Conservation (phyloP, 2,329 filamentous ascomycete genomes). For the Exserohilum rostratum region DNA sequence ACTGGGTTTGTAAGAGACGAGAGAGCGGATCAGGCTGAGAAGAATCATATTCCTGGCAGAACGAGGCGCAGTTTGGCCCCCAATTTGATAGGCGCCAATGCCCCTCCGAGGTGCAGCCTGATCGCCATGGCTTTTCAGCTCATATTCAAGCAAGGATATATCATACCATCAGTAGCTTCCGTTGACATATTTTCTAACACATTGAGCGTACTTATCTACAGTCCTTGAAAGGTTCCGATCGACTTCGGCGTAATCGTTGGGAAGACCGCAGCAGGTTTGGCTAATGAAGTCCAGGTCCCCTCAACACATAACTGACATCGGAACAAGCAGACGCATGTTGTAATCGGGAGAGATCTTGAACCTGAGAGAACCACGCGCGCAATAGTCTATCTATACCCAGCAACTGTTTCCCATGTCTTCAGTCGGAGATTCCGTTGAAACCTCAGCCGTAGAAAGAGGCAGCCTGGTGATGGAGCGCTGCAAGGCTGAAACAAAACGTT, state of each 20-base stretch:
- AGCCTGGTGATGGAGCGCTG: neutral
- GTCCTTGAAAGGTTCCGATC: neutral
- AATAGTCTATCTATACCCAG: neutral
- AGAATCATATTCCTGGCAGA: neutral
- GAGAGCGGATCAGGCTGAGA: neutral
- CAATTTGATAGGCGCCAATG: neutral
- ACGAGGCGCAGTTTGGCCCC: neutral
- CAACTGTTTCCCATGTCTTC: neutral
- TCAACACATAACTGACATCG: neutral
- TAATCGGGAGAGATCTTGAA: neutral
- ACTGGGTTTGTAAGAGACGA: neutral
- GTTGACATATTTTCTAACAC: neutral
- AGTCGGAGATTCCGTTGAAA: neutral
- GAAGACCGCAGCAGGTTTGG: neutral
- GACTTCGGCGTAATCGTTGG: neutral
- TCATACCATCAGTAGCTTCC: neutral
- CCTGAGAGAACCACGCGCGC: neutral
- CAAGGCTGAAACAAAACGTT: neutral
- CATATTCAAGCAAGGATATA: neutral
- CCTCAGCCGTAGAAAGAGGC: neutral
- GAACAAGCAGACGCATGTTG: neutral
- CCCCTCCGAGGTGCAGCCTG: neutral
- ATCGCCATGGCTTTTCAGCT: neutral
- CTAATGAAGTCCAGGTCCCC: neutral
- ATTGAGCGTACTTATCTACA: too few species aligned